These are phyloP conservation scores for Trametes villosa DNA, from an alignment of 768 basidiomycete genomes.

Conservation along the genomic window DNA sequence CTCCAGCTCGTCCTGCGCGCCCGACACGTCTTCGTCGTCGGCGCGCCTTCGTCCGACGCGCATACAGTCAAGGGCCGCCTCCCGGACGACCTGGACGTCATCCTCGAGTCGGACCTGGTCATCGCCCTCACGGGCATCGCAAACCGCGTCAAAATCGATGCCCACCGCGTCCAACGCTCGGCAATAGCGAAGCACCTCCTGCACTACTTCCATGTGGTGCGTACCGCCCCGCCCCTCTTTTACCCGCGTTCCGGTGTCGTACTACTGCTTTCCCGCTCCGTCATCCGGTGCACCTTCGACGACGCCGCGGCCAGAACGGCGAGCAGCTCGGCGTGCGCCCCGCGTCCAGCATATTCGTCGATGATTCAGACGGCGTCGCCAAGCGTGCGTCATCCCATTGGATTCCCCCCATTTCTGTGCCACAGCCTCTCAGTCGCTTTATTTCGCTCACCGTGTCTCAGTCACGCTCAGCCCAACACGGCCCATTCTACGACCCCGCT, in stretches of 20 bases:
- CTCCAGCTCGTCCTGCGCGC: constrained; percentile 51
- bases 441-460: constrained; percentile 24
- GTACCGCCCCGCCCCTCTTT: constrained; percentile 14
- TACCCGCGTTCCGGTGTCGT: constrained; percentile 4
- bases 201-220: constrained; percentile 54
- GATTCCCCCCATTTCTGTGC: constrained; percentile 18
- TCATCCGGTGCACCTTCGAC: neutral
- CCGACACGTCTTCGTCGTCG: constrained; percentile 47
- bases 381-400: constrained; percentile 41
- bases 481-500: constrained; percentile 34
- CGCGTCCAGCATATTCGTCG: constrained; percentile 57
- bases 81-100: constrained; percentile 49
- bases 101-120: constrained; percentile 52
- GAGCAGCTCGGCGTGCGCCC: constrained; percentile 57
- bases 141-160: constrained; percentile 47
- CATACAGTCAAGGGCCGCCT: constrained; percentile 40
- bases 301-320: constrained; percentile 53
- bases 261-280: neutral
- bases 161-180: constrained; percentile 50
- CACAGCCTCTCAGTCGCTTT: neutral
- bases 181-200: constrained; percentile 53
- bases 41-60: constrained; percentile 35
- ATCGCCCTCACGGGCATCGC: constrained; percentile 59
- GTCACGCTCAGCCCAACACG: constrained; percentile 47
- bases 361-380: constrained; percentile 45